phyloP scores from a whole-genome alignment of 257 asterid species.

The Solanum neorickii region DNA sequence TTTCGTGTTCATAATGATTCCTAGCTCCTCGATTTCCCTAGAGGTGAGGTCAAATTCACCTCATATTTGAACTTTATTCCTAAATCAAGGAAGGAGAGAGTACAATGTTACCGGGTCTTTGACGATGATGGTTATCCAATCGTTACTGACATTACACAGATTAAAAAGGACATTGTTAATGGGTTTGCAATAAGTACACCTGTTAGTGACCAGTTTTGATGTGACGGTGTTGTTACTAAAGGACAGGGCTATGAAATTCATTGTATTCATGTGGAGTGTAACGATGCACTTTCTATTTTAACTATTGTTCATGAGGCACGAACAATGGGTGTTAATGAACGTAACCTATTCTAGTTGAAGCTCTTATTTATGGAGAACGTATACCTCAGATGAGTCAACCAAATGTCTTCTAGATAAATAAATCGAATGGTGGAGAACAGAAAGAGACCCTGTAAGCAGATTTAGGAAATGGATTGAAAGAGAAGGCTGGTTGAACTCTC shows the following conservation, averaged over 20 bases:
- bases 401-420: no score
- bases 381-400: no score
- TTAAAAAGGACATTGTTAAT: constrained; percentile 2
- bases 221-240: constrained; percentile 82
- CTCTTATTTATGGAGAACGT: no score
- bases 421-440: no score
- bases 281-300: constrained; percentile 78
- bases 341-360: constrained; percentile 83
- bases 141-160: constrained; percentile 45
- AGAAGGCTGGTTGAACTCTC: no score
- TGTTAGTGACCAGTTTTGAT: constrained; percentile 66
- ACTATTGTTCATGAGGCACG: constrained; percentile 65
- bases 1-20: no score
- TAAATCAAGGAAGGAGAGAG: constrained; percentile 44
- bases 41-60: constrained; percentile 74
- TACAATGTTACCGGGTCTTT: constrained; percentile 70
- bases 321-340: constrained; percentile 53
- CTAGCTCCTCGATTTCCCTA: constrained; percentile 71
- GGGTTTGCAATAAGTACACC: constrained; percentile 99
- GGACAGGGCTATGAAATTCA: constrained; percentile 84
- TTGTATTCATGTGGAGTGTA: constrained; percentile 81
- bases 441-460: no score
- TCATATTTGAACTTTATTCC: constrained; percentile 47
- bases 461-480: no score
- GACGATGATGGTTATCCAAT: constrained; percentile 47